Evolutionary conservation across 768 basidiomycete genomes (phyloP), one percentile per base, ranked within the genome.

Genomic region (Lentinula sp.): DNA sequence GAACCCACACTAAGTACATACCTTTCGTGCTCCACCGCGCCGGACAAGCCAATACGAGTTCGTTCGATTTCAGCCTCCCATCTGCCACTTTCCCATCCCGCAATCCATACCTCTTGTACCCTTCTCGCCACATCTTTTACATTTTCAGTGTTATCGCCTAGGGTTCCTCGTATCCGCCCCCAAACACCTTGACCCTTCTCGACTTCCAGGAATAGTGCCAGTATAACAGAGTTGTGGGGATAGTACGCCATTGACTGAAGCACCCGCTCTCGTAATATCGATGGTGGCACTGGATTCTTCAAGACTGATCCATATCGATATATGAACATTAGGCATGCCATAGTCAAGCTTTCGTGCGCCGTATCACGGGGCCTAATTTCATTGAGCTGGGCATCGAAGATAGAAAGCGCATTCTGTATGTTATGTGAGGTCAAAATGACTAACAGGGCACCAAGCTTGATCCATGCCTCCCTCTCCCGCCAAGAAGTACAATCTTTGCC

Each of bases 121-220:
- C 87, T 75, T 67, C 88, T 76, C 43, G 78, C 71, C 13, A 92
- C 74, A 59, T 78, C 79, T 70, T 88, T 91, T 60, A 79, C 76
- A 58, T 71, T 73, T 8, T 68, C 72, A 9, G 71, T 73, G 33
- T 73, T 68, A 57, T 84, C 84, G 0, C 86, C 83, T 37, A 89
- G 66, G 56, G 83, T 76, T 15, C 74, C 71, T 61, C 87, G 74
- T 36, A 92, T 83, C 28, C 83, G 78, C 6, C 90, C 91, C 91
- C 91, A 92, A 23, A 90, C 78, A 0, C 87, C 87, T 66, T 90
- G 84, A 0, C 91, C 88, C 64, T 82, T 86, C 73, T 93, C 87
- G 12, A 80, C 81, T 70, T 92, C 90, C 63, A 93, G 69, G 68
- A 93, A 90, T 65, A 91, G 73, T 6, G 86, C 88, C 23, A 93